These are phyloP conservation scores for Phoma herbarum DNA, from an alignment of 2,329 filamentous ascomycete genomes.

Conservation along the genomic window DNA sequence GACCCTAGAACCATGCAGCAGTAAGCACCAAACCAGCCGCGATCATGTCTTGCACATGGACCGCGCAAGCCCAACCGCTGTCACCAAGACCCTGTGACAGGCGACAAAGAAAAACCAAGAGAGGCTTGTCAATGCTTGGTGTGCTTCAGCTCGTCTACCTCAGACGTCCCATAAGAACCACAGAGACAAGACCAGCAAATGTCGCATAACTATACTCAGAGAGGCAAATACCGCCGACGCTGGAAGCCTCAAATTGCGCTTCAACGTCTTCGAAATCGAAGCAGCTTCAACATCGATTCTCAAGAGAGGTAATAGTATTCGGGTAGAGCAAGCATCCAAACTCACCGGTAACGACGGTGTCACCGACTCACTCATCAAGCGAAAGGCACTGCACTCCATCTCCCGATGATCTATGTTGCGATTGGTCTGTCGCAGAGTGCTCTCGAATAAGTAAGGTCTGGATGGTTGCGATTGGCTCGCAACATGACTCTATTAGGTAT, in stretches of 20 bases:
- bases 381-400: not conserved
- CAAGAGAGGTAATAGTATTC: not conserved
- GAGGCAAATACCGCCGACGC: not conserved
- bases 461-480: constrained; percentile 31
- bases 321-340: not conserved
- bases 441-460: constrained; percentile 6
- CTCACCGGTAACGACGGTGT: not conserved
- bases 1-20: not conserved
- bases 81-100: not conserved
- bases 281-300: no score
- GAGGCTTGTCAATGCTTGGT: constrained; percentile 17
- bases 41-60: not conserved
- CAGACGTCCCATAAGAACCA: not conserved
- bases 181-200: not conserved
- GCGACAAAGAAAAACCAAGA: not conserved
- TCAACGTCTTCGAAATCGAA: not conserved
- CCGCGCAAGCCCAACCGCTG: not conserved
- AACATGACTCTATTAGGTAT: constrained; percentile 24
- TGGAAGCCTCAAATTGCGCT: not conserved
- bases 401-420: constrained; percentile 1
- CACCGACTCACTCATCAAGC: not conserved
- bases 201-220: not conserved
- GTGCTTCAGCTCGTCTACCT: not conserved
- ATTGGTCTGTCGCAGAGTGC: constrained; percentile 17
- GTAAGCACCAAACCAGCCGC: constrained; percentile 9